phyloP scores from a whole-genome alignment of 2,329 filamentous ascomycete genomes.

The Penicillium sp. region DNA sequence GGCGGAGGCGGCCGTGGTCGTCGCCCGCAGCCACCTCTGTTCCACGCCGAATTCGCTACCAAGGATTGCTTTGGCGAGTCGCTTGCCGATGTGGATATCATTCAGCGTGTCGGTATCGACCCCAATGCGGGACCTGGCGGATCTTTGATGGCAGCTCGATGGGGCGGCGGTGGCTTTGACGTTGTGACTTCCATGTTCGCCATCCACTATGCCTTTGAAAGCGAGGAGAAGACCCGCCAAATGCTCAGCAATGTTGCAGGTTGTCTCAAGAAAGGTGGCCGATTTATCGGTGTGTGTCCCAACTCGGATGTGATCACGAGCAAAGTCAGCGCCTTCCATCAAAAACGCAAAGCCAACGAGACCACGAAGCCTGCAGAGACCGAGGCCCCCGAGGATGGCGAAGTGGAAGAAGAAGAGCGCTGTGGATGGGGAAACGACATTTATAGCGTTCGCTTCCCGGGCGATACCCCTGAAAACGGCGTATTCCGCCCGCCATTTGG shows the following conservation, averaged over 20 bases:
- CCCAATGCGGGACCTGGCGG: slow-evolving; percentile 56
- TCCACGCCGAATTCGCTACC: slow-evolving; percentile 79
- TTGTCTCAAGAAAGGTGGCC: slow-evolving; percentile 83
- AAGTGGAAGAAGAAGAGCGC: slow-evolving; percentile 56
- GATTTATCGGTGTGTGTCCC: slow-evolving; percentile 93
- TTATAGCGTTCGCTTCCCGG: slow-evolving; percentile 84
- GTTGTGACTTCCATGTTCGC: slow-evolving; percentile 99
- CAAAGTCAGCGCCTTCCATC: slow-evolving; percentile 71
- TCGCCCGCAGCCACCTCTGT: slow-evolving; percentile 53
- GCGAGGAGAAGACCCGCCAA: slow-evolving; percentile 75
- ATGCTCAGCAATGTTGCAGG: slow-evolving; percentile 94
- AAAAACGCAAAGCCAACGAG: slow-evolving; percentile 43
- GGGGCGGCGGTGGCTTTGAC: slow-evolving; percentile 76
- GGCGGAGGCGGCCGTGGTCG: slow-evolving; percentile 55
- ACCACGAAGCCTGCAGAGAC: slow-evolving; percentile 35
- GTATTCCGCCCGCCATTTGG: slow-evolving; percentile 91
- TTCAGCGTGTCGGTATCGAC: slow-evolving; percentile 84
- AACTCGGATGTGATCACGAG: slow-evolving; percentile 86
- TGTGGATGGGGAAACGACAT: slow-evolving; percentile 89
- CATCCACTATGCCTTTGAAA: slow-evolving; percentile 98
- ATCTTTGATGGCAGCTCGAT: slow-evolving; percentile 54
- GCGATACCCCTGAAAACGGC: slow-evolving; percentile 74
- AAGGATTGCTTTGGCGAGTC: slow-evolving; percentile 90
- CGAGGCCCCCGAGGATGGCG: slow-evolving; percentile 39
- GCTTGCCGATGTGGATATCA: slow-evolving; percentile 72